phyloP scores from a whole-genome alignment of 306 rosid genomes.

The Fagus sylvatica region DNA sequence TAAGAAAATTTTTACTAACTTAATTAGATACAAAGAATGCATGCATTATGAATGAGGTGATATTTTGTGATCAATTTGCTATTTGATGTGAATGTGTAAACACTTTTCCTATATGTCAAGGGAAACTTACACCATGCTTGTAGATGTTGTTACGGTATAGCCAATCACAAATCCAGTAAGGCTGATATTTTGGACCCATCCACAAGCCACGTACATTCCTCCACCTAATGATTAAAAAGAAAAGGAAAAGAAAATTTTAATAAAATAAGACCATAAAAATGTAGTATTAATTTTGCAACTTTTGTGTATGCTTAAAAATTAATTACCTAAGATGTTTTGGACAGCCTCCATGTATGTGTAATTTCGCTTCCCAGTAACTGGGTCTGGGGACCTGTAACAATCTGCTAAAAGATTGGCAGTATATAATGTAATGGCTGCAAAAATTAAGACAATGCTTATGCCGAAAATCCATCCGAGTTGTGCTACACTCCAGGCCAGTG shows the following conservation, averaged over 20 bases:
- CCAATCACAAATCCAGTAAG: constrained; percentile 35
- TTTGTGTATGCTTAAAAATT: neutral
- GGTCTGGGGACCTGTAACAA: constrained; percentile 43
- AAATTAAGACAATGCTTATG: constrained; percentile 3
- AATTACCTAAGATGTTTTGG: constrained; percentile 33
- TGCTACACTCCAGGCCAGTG: constrained; percentile 40
- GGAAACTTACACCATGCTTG: constrained; percentile 39
- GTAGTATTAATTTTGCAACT: too few species aligned
- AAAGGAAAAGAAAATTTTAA: neutral
- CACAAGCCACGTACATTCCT: constrained; percentile 23
- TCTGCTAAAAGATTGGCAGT: constrained; percentile 39
- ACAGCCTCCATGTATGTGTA: constrained; percentile 46
- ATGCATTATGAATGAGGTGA: too few species aligned
- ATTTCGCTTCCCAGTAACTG: constrained; percentile 36
- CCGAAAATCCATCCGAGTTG: constrained; percentile 44
- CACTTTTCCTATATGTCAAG: too few species aligned
- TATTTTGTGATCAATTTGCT: too few species aligned
- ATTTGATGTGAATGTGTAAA: too few species aligned
- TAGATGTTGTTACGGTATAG: constrained; percentile 40
- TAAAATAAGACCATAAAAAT: too few species aligned
- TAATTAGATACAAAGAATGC: too few species aligned
- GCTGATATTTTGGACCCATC: constrained; percentile 23
- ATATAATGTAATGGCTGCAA: constrained; percentile 33
- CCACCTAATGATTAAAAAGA: constrained; percentile 31
- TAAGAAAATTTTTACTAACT: too few species aligned